Evolutionary conservation across 345 rosid species (phyloP).

Genomic region (Mercurialis annua): DNA sequence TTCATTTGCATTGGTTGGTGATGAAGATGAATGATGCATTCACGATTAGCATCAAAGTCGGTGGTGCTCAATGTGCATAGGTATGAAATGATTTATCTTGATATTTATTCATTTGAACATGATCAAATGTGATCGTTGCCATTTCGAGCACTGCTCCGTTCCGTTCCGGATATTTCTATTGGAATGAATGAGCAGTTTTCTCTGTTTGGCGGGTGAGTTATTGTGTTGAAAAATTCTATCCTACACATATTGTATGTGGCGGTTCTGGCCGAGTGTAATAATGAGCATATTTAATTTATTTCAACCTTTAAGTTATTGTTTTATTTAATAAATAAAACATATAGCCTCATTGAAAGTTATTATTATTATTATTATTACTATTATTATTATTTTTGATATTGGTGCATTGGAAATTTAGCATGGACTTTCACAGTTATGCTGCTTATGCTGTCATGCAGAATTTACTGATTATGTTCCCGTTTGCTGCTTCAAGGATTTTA

Average conservation of each 20-base stretch:
- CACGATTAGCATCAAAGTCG: neutral
- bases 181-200: conserved; percentile 32
- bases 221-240: too few relatives aligned
- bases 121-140: conserved; percentile 8
- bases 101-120: conserved; percentile 33
- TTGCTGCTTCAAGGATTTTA: too few relatives aligned
- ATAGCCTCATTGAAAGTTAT: neutral
- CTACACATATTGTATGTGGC: conserved; percentile 11
- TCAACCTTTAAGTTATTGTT: conserved; percentile 22
- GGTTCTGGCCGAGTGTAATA: conserved; percentile 17
- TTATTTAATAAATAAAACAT: neutral
- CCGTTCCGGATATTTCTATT: conserved; percentile 27
- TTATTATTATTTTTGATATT: neutral
- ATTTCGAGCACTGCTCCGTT: conserved; percentile 14
- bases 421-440: neutral
- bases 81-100: conserved; percentile 23
- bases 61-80: conserved; percentile 18
- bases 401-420: neutral
- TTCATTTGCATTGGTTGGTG: conserved; percentile 45
- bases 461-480: too few relatives aligned
- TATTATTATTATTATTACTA: too few relatives aligned
- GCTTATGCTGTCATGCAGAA: neutral
- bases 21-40: conserved; percentile 55
- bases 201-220: conserved; percentile 17
- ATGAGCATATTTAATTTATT: conserved; percentile 29